A percentile compares a stretch with the other conserved stretches of the same genome.
These are phyloP conservation scores for Aurantiochytrium sp. DNA, from an alignment of 108 stramenopile species.

Conservation along the genomic window DNA sequence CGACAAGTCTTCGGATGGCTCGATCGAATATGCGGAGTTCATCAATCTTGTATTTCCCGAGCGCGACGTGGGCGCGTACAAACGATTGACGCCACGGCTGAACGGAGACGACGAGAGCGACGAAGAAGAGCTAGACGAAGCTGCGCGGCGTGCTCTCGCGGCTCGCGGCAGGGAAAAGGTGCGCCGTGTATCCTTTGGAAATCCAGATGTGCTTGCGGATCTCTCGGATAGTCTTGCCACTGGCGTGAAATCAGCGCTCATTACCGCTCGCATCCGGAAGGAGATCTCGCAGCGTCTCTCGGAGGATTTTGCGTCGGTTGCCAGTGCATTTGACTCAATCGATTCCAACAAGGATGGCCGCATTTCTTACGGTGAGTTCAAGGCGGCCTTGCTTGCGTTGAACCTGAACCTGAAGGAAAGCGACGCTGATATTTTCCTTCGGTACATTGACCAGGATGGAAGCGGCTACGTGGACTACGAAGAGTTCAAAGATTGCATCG, in stretches of 20 bases:
- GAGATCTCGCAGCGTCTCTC: neutral
- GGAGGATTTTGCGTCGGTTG: neutral
- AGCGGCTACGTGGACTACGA: constrained; percentile 15
- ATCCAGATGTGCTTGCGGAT: neutral
- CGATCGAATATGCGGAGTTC: constrained; percentile 1
- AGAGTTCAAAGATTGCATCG: neutral
- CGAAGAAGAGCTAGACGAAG: neutral
- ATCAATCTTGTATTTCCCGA: neutral
- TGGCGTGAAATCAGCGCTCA: neutral
- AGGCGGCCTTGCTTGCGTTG: neutral
- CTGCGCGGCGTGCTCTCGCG: neutral
- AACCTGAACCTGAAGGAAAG: neutral
- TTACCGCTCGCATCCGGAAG: neutral
- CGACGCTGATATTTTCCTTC: neutral
- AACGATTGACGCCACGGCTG: neutral
- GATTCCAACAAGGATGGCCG: constrained; percentile 4
- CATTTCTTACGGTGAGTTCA: neutral
- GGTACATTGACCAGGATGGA: constrained; percentile 2
- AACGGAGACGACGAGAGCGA: neutral
- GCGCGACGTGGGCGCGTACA: neutral
- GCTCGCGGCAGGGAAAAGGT: neutral
- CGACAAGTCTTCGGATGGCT: neutral
- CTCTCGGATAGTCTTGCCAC: neutral
- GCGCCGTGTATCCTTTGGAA: neutral
- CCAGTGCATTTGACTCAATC: neutral